Conservation (phyloP, 2,329 filamentous ascomycete genomes). For the Boeremia exigua region DNA sequence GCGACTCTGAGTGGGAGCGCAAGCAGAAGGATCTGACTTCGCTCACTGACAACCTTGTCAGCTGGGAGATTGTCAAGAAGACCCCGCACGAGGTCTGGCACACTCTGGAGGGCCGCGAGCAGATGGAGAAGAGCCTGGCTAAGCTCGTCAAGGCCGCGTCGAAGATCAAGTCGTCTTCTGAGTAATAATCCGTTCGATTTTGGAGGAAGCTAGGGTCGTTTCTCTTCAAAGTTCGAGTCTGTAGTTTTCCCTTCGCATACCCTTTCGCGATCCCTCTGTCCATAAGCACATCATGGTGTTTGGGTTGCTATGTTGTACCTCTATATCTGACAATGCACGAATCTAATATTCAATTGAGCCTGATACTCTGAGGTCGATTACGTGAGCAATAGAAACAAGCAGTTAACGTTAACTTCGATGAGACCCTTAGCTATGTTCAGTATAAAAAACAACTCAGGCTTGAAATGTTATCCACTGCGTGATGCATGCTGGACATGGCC, state of each 20-base stretch:
- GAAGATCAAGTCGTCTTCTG: slow-evolving; percentile 17
- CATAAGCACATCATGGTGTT: slow-evolving; percentile 10
- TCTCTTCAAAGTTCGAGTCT: too few species aligned
- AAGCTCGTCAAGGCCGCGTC: slow-evolving; percentile 63
- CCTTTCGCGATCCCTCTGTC: slow-evolving; percentile 4
- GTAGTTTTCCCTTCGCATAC: slow-evolving; percentile 10
- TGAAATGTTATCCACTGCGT: too few species aligned
- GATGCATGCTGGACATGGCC: background rate
- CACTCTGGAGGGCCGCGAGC: slow-evolving; percentile 71
- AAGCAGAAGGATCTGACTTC: slow-evolving; percentile 85
- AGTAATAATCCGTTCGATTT: background rate
- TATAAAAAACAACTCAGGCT: too few species aligned
- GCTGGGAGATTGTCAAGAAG: slow-evolving; percentile 86
- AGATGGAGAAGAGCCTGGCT: slow-evolving; percentile 79
- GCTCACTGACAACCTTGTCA: slow-evolving; percentile 77
- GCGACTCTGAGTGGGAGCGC: slow-evolving; percentile 74
- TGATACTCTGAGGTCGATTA: background rate
- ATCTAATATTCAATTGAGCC: background rate
- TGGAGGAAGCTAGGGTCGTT: background rate
- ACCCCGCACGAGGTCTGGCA: slow-evolving; percentile 89
- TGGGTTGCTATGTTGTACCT: background rate
- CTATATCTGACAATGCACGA: slow-evolving; percentile 3
- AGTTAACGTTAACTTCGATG: too few species aligned
- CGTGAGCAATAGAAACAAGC: background rate
- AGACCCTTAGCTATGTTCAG: too few species aligned